Evolutionary conservation across 2,329 filamentous ascomycete species (phyloP).

Genomic region (Clonostachys rosea): DNA sequence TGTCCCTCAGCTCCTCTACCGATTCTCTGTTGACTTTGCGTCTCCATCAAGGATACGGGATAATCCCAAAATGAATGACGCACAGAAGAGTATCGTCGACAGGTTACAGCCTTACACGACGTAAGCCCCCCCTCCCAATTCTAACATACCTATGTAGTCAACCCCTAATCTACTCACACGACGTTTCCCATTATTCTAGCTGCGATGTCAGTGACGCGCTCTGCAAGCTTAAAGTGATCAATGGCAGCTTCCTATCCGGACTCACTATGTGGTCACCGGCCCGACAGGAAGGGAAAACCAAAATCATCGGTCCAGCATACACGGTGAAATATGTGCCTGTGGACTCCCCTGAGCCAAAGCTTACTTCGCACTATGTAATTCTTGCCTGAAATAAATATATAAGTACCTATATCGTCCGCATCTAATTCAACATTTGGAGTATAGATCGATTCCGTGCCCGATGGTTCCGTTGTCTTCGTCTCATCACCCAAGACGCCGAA

Average conservation of each 20-base stretch:
- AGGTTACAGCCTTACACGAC: no score
- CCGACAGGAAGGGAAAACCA: slow-evolving; percentile 42
- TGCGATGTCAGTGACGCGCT: slow-evolving; percentile 32
- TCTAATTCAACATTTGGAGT: neutral
- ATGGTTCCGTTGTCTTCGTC: slow-evolving; percentile 6
- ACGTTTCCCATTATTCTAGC: neutral
- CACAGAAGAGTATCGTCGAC: no score
- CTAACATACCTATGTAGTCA: no score
- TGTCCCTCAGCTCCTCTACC: neutral
- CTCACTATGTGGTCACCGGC: slow-evolving; percentile 50
- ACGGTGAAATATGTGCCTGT: slow-evolving; percentile 46
- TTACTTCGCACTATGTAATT: slow-evolving; percentile 39
- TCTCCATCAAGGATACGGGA: no score
- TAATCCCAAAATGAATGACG: no score
- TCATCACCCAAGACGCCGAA: slow-evolving; percentile 4
- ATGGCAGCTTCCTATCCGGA: slow-evolving; percentile 50
- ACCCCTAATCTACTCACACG: no score
- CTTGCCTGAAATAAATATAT: neutral
- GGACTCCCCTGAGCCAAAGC: slow-evolving; percentile 38
- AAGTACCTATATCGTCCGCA: neutral
- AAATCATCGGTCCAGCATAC: slow-evolving; percentile 50
- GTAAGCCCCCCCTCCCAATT: no score
- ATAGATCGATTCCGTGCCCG: slow-evolving; percentile 5
- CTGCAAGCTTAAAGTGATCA: slow-evolving; percentile 36
- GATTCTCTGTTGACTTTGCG: no score